A percentile compares a stretch with the other conserved stretches of the same genome.
phyloP scores from a whole-genome alignment of 192 early-diverging fungal genomes.

The Physocladia obscura region DNA sequence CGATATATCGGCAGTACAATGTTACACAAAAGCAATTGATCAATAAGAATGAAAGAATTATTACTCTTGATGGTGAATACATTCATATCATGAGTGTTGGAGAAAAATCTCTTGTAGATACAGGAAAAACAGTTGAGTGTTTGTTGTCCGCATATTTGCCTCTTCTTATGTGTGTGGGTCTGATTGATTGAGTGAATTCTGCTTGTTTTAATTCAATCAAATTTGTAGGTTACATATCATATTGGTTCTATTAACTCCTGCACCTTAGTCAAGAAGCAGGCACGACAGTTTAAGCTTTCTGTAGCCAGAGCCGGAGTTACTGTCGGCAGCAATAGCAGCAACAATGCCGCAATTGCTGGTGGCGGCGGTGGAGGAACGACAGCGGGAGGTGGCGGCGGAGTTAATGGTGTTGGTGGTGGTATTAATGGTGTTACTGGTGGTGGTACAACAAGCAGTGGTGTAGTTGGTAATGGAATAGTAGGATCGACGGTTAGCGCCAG shows the following conservation, averaged over 20 bases:
- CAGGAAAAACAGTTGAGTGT: constrained; percentile 70
- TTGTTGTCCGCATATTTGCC: not conserved
- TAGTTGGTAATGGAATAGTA: too few species aligned
- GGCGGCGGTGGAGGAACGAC: too few species aligned
- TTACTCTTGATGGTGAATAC: constrained; percentile 95
- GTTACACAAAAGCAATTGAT: constrained; percentile 83
- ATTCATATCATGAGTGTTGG: constrained; percentile 80
- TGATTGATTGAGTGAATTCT: not conserved
- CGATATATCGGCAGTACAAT: constrained; percentile 73
- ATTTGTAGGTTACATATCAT: constrained; percentile 39
- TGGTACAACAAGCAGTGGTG: too few species aligned
- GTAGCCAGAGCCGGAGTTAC: constrained; percentile 19
- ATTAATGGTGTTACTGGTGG: too few species aligned
- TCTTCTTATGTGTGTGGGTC: constrained; percentile 6
- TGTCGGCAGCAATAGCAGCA: not conserved
- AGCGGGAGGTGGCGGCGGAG: too few species aligned
- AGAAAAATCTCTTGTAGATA: constrained; percentile 78
- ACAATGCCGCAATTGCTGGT: too few species aligned
- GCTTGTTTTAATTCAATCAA: not conserved
- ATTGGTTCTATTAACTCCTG: constrained; percentile 45
- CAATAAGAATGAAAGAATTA: constrained; percentile 77
- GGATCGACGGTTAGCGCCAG: too few species aligned
- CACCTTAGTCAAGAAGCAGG: constrained; percentile 34
- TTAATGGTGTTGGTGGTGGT: too few species aligned
- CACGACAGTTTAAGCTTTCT: constrained; percentile 33